Evolutionary conservation across 1,284 basidiomycete genomes (phyloP).

Genomic region (Bjerkandera adusta): DNA sequence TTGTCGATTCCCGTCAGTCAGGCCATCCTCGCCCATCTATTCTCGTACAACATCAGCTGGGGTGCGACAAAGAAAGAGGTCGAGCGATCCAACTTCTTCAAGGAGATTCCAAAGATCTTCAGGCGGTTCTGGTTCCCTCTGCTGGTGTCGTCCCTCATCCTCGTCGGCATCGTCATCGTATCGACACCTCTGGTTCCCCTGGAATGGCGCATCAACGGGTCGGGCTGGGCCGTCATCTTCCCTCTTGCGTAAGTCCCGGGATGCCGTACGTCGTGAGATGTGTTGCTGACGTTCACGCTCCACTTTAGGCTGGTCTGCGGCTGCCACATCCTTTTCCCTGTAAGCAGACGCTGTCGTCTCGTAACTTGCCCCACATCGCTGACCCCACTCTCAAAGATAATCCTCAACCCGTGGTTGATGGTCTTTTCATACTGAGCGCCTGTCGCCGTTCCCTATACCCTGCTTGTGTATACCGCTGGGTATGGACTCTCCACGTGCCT

Average conservation of each 20-base stretch:
- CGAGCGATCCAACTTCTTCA: slow-evolving; percentile 50
- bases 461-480: slow-evolving; percentile 12
- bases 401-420: slow-evolving; percentile 50
- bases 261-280: background rate
- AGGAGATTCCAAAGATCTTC: slow-evolving; percentile 53
- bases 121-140: slow-evolving; percentile 50
- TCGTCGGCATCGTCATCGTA: slow-evolving; percentile 41
- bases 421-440: slow-evolving; percentile 43
- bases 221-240: slow-evolving; percentile 42
- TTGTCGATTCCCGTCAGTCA: slow-evolving; percentile 46
- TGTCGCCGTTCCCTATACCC: slow-evolving; percentile 7
- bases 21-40: slow-evolving; percentile 49
- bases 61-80: slow-evolving; percentile 40
- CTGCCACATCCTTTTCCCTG: slow-evolving; percentile 45
- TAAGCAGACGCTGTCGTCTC: slow-evolving; percentile 23
- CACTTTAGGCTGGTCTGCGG: slow-evolving; percentile 28
- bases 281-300: background rate
- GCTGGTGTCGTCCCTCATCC: slow-evolving; percentile 35
- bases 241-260: slow-evolving; percentile 33
- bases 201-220: slow-evolving; percentile 42
- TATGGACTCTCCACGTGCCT: background rate
- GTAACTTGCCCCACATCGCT: background rate
- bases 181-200: slow-evolving; percentile 39
- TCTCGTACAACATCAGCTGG: slow-evolving; percentile 59
- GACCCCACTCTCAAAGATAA: slow-evolving; percentile 32